These are phyloP conservation scores for Takashimella koratensis DNA, from an alignment of 1,284 basidiomycete species.

Conservation along the genomic window DNA sequence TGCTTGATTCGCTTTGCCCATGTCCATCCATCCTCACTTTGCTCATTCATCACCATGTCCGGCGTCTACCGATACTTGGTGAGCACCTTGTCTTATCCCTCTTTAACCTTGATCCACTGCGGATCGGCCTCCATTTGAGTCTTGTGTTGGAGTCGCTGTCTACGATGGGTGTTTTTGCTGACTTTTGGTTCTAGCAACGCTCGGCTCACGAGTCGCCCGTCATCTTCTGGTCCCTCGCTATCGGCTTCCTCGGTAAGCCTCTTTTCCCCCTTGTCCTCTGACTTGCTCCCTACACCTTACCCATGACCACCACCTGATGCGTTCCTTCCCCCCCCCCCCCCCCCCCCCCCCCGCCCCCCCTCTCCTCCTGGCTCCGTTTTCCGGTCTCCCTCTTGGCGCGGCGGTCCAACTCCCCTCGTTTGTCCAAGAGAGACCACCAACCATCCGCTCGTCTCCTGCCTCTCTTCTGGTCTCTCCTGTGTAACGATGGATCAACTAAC, in stretches of 20 bases:
- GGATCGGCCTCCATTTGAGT: too few species aligned
- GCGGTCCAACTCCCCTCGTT: too few species aligned
- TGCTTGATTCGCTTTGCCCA: too few species aligned
- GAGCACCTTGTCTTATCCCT: too few species aligned
- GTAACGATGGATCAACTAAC: background rate
- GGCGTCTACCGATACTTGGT: constrained; percentile 36
- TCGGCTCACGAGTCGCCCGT: constrained; percentile 89
- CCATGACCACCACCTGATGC: background rate
- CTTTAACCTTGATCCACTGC: too few species aligned
- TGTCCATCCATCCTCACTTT: background rate
- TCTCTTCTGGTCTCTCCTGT: too few species aligned
- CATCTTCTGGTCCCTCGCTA: constrained; percentile 78
- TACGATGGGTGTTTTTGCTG: too few species aligned
- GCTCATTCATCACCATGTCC: constrained; percentile 19
- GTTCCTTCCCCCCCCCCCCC: background rate
- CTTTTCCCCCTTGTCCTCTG: background rate
- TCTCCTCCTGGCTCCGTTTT: background rate
- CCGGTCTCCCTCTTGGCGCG: too few species aligned
- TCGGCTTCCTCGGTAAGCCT: constrained; percentile 56
- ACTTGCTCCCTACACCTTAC: too few species aligned
- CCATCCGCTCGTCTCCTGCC: too few species aligned
- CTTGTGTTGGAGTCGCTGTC: too few species aligned
- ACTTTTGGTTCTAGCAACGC: constrained; percentile 55
- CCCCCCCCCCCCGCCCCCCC: background rate
- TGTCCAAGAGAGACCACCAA: too few species aligned